These are phyloP conservation scores for Microcyclospora tardicrescens DNA, from an alignment of 2,329 filamentous ascomycete species.

Conservation along the genomic window DNA sequence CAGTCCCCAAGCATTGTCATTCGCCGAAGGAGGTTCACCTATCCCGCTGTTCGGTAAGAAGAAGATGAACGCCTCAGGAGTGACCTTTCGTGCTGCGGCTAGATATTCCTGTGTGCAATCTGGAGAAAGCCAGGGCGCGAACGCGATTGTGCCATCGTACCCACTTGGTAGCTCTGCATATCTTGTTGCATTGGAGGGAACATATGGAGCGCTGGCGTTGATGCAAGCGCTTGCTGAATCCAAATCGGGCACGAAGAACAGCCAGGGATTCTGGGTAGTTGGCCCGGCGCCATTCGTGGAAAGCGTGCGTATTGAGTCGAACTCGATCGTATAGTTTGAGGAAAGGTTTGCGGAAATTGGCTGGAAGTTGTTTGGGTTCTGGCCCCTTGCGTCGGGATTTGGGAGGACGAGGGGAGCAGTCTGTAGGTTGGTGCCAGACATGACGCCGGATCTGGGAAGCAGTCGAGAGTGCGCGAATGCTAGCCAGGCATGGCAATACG, in stretches of 20 bases:
- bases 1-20: conserved; percentile 56
- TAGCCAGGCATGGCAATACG: no score
- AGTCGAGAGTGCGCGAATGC: no score
- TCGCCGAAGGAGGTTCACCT: conserved; percentile 49
- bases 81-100: conserved; percentile 41
- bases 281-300: conserved; percentile 52
- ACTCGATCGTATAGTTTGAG: conserved; percentile 23
- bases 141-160: conserved; percentile 62
- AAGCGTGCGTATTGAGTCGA: conserved; percentile 58
- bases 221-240: conserved; percentile 45
- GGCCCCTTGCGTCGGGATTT: conserved; percentile 10
- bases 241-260: conserved; percentile 75
- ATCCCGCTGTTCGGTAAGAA: conserved; percentile 26
- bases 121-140: conserved; percentile 73
- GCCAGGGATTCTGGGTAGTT: conserved; percentile 55
- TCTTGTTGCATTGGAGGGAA: conserved; percentile 65
- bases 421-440: conserved; percentile 6
- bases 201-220: conserved; percentile 47
- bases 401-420: conserved; percentile 20
- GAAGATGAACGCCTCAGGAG: conserved; percentile 43
- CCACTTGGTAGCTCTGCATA: conserved; percentile 50
- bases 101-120: conserved; percentile 66
- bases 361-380: conserved; percentile 4
- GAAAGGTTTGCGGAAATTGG: conserved; percentile 16
- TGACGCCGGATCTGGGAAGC: no score